Percentiles rank a stretch among this genome's conserved stretches.
Conservation (phyloP, 768 basidiomycete species). For the Suillus lakei region DNA sequence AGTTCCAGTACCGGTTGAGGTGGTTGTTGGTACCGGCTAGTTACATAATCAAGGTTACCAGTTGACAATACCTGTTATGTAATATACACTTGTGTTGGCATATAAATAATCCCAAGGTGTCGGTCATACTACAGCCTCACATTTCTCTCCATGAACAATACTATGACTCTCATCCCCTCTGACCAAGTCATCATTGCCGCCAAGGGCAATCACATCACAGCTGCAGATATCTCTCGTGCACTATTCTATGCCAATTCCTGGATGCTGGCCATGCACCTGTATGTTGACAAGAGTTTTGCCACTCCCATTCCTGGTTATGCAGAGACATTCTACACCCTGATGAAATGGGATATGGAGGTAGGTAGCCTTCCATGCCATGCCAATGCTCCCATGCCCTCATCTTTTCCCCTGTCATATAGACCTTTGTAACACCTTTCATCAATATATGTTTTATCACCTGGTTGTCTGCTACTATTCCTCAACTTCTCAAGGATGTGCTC, state of each 20-base stretch:
- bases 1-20: too few species aligned
- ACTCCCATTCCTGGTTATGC: neutral
- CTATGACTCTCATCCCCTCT: too few species aligned
- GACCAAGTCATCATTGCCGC: too few species aligned
- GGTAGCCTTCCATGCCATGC: neutral
- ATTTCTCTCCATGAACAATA: too few species aligned
- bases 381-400: neutral
- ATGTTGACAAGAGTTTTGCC: neutral
- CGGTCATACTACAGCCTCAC: too few species aligned
- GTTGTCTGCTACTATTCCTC: neutral
- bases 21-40: too few species aligned
- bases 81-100: too few species aligned
- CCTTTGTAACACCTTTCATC: neutral
- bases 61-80: too few species aligned
- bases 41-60: too few species aligned
- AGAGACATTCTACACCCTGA: neutral
- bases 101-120: too few species aligned
- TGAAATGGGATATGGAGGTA: neutral
- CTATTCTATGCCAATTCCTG: neutral
- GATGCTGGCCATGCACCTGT: neutral
- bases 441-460: neutral
- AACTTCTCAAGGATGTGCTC: neutral
- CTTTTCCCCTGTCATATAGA: neutral
- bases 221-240: neutral
- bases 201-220: neutral